Evolutionary conservation across 1,139 yeast genomes (phyloP).

Genomic region (Yamadazyma dushanensis): DNA sequence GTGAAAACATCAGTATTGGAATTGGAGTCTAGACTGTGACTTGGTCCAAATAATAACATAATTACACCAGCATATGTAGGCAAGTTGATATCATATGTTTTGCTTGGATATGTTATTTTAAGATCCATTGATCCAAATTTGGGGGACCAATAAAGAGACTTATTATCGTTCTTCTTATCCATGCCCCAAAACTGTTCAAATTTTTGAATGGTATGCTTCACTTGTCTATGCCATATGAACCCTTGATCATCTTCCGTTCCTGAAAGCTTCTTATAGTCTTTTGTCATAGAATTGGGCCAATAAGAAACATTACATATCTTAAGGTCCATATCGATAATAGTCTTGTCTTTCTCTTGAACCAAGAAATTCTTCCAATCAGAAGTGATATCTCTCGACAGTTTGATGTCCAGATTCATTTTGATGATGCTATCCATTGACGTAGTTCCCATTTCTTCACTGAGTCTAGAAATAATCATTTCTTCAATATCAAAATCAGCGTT

Average conservation of each 20-base stretch:
- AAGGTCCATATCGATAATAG: conserved; percentile 44
- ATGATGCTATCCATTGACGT: conserved; percentile 79
- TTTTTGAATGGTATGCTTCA: conserved; percentile 36
- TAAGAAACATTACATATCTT: conserved; percentile 54
- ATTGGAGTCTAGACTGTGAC: conserved; percentile 8
- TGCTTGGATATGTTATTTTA: conserved; percentile 61
- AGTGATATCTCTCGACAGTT: conserved; percentile 62
- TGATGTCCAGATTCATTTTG: conserved; percentile 87
- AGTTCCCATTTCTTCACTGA: conserved; percentile 79
- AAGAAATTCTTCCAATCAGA: conserved; percentile 46
- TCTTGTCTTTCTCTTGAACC: conserved; percentile 19
- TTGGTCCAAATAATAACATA: conserved; percentile 66
- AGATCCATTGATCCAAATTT: conserved; percentile 82
- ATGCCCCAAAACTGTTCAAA: conserved; percentile 50
- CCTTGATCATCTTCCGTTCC: conserved; percentile 35
- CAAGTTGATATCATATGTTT: conserved; percentile 77
- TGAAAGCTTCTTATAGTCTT: conserved; percentile 54
- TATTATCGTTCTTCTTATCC: conserved; percentile 64
- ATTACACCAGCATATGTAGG: conserved; percentile 80
- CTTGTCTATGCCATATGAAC: conserved; percentile 49
- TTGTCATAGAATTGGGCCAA: conserved; percentile 54
- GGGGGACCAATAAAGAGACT: conserved; percentile 81
- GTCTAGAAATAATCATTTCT: conserved; percentile 63
- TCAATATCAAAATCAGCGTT: conserved; percentile 55
- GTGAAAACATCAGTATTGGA: conserved; percentile 47